Conservation (phyloP, 805 yeast species). For the Jamesozyma gamospora region DNA sequence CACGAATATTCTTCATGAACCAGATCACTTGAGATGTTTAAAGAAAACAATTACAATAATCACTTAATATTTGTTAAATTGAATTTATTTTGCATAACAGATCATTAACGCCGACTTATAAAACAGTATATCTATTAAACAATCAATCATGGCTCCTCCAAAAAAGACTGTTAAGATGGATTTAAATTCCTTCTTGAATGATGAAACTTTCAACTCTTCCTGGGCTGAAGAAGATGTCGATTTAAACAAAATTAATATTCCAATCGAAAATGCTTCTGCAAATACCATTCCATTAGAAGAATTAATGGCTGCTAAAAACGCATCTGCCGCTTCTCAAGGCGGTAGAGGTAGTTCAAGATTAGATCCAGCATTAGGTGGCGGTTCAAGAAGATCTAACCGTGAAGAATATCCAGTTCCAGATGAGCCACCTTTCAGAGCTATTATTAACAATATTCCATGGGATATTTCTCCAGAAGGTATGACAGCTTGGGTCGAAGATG, state of each 20-base stretch:
- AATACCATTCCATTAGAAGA: slow-evolving; percentile 25
- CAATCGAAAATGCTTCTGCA: slow-evolving; percentile 27
- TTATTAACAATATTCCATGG: slow-evolving; percentile 78
- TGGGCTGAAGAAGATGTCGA: slow-evolving; percentile 87
- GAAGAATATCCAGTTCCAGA: slow-evolving; percentile 81
- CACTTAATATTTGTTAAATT: too few relatives aligned
- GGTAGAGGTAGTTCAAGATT: slow-evolving; percentile 25
- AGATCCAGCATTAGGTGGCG: slow-evolving; percentile 33
- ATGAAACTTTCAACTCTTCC: slow-evolving; percentile 58
- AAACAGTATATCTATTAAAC: slow-evolving; percentile 1
- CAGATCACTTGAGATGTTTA: too few relatives aligned
- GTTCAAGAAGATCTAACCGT: slow-evolving; percentile 35
- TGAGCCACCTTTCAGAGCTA: slow-evolving; percentile 85
- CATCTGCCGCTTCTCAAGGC: slow-evolving; percentile 18
- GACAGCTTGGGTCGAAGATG: slow-evolving; percentile 49
- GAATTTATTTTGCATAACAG: too few relatives aligned
- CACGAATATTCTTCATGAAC: too few relatives aligned
- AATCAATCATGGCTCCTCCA: slow-evolving; percentile 42
- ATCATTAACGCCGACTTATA: too few relatives aligned
- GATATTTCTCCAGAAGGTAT: slow-evolving; percentile 60
- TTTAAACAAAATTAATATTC: slow-evolving; percentile 51
- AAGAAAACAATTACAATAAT: too few relatives aligned
- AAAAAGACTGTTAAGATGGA: slow-evolving; percentile 71
- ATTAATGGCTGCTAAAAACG: slow-evolving; percentile 5
- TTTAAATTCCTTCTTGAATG: slow-evolving; percentile 74